Base-by-base conservation (phyloP, 208 protist genomes). In the Hexamita inflata region DNA sequence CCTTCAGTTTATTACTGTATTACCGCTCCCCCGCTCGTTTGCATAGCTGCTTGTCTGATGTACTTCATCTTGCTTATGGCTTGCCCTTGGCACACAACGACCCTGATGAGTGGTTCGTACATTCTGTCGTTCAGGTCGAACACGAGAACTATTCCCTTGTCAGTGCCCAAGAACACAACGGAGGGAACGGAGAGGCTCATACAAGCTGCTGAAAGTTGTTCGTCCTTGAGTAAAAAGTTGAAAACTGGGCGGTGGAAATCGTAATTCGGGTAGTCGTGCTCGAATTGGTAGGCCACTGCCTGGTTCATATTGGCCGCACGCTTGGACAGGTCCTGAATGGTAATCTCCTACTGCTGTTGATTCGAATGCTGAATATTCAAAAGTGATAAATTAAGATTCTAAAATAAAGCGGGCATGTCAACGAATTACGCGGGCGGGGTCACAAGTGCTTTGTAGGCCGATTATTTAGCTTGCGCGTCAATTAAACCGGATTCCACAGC, bases 241-340 rank as follows among this genome's bases (percentile, higher is more conserved):
- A 70, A 70, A n/a, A 70, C 64, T 28, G 64, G 64, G 4, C 42
- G 19, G 38, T 70, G 42, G n/a, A 70, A 70, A n/a, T 70, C 40
- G 42, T 49, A 70, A n/a, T 49, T 49, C 2, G 64, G 64, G 38
- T 45, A 70, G n/a, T 70, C 64, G 11, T 7, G 7, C 35, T 70
- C 64, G 42, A 70, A 32, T 29, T 4, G 15, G 2, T 40, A 45
- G n/a, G 35, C 38, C 38, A 70, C 9, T 15, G 60, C 24, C 24
- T 24, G 24, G 15, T 38, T 66, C 60, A 66, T 66, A 38, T 66
- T 66, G 15, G 60, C 24, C 15, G 34, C 34, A 15, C 60, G 60
- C 60, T 66, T 66, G 30, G 26, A n/a, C n/a, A n/a, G n/a, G n/a
- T n/a, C n/a, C n/a, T n/a, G n/a, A n/a, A n/a, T n/a, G n/a, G n/a